Percentiles rank a stretch among this genome's conserved stretches.
Conservation (phyloP, 495 filamentous ascomycete species). For the Penicillium bovifimosum region DNA sequence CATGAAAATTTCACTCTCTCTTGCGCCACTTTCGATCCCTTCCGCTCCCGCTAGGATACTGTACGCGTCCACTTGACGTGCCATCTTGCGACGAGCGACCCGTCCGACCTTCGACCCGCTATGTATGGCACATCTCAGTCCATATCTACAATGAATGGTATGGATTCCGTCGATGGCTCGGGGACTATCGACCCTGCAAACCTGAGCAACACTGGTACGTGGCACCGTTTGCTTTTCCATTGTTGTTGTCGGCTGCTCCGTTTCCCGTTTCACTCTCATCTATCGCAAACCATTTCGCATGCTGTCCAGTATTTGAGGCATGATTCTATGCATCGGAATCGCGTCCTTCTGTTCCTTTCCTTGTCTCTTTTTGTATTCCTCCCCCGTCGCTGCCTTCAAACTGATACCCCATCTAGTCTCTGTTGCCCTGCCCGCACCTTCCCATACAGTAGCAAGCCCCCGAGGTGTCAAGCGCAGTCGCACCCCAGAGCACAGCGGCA, state of each 20-base stretch:
- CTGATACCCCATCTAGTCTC: conserved; percentile 41
- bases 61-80: conserved; percentile 35
- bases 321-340: neutral
- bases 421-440: conserved; percentile 37
- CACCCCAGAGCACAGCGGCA: conserved; percentile 74
- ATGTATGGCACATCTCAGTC: conserved; percentile 57
- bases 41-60: conserved; percentile 7
- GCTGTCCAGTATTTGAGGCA: neutral
- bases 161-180: conserved; percentile 63
- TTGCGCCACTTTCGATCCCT: conserved; percentile 21
- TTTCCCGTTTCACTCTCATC: neutral
- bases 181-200: conserved; percentile 79
- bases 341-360: neutral
- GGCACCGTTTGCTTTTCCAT: conserved; percentile 12
- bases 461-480: conserved; percentile 91
- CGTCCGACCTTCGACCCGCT: conserved; percentile 23
- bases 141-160: conserved; percentile 53
- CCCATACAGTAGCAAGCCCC: conserved; percentile 48
- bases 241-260: conserved; percentile 1
- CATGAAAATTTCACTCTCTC: conserved; percentile 26
- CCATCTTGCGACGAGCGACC: conserved; percentile 32
- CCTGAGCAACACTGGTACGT: conserved; percentile 59
- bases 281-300: neutral
- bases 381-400: conserved; percentile 27
- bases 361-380: conserved; percentile 5